Base-by-base conservation (phyloP, 495 filamentous ascomycete genomes). In the Penicillium maclennaniae region DNA sequence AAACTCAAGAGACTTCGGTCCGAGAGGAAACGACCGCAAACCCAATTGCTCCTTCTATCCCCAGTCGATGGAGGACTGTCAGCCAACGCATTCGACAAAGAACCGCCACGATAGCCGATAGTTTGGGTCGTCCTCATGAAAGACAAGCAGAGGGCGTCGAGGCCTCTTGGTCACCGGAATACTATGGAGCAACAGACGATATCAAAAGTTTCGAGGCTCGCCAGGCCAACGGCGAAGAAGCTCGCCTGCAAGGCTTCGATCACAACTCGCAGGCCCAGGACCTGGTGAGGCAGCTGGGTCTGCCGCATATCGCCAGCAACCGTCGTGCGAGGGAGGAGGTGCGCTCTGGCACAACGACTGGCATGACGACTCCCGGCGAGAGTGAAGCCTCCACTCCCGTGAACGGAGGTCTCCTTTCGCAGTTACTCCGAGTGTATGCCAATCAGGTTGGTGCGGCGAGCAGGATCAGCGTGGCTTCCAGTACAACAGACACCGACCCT, bases 151-250 rank as follows among this genome's bases (percentile, higher is more conserved):
- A 68, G 56, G 65, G 60, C 0, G 54, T 70, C 45, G 61, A 67
- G 46, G 52, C 59, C 0, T 50, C 54, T n/a, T 51, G 58, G 10
- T 51, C 53, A 8, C 61, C 68, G 8, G 68, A 70, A 26, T 43
- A 55, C 21, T 69, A 65, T 26, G 66, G 61, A 1, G 66, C 66
- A 12, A 64, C 58, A 0, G 68, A 70, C 21, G 68, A 70, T 36
- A 45, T 69, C 7, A 47, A 43, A 27, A 56, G 59, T n/a, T 61
- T 42, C 23, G 36, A 47, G 17, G 64, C 51, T 15, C 62, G 59
- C 23, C 51, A 51, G 17, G 55, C 60, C 23, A 36, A 39, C 0
- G 61, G 66, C 17, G 60, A 62, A 36, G 63, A 61, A 44, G 39
- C 54, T 0, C 41, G 45, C 1, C 36, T 63, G 9, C 28, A 39